A percentile compares a stretch with the other conserved stretches of the same genome.
Evolutionary conservation across 2,329 filamentous ascomycete genomes (phyloP).

Genomic region (Fusarium domesticum): DNA sequence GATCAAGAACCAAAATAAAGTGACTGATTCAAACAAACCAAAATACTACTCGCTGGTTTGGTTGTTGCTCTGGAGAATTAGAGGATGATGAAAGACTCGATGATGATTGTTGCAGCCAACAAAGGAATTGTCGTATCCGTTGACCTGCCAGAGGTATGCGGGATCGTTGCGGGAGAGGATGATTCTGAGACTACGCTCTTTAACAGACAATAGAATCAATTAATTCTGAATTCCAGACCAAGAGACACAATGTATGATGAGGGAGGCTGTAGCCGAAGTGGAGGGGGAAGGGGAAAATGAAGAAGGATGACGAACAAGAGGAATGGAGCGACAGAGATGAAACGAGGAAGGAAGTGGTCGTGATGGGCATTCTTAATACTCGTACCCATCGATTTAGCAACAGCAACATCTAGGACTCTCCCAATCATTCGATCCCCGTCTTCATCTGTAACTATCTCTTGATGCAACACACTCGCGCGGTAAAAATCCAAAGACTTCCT

Average conservation of each 20-base stretch:
- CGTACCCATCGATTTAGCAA: not conserved
- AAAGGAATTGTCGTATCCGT: slow-evolving; percentile 3
- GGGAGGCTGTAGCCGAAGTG: slow-evolving; percentile 9
- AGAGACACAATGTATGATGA: slow-evolving; percentile 4
- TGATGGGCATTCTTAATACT: slow-evolving; percentile 13
- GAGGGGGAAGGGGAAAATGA: slow-evolving; percentile 4
- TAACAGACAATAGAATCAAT: slow-evolving; percentile 2
- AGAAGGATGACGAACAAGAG: slow-evolving; percentile 15
- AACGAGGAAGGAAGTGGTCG: slow-evolving; percentile 14
- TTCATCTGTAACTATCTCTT: too few species aligned
- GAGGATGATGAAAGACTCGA: not conserved
- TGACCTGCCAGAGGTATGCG: slow-evolving; percentile 27
- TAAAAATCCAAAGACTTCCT: too few species aligned
- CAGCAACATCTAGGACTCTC: too few species aligned
- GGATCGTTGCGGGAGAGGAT: slow-evolving; percentile 3
- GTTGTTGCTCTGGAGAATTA: too few species aligned
- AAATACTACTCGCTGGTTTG: too few species aligned
- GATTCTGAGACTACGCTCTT: not conserved
- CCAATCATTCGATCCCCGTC: too few species aligned
- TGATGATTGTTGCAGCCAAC: not conserved
- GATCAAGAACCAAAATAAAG: too few species aligned
- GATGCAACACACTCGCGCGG: too few species aligned
- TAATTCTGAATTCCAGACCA: slow-evolving; percentile 19
- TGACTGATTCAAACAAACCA: too few species aligned
- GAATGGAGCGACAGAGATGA: slow-evolving; percentile 3